Evolutionary conservation across 352 stramenopile species (phyloP), one percentile per base, ranked within the genome.

Genomic region (Globisporangium irregulare): DNA sequence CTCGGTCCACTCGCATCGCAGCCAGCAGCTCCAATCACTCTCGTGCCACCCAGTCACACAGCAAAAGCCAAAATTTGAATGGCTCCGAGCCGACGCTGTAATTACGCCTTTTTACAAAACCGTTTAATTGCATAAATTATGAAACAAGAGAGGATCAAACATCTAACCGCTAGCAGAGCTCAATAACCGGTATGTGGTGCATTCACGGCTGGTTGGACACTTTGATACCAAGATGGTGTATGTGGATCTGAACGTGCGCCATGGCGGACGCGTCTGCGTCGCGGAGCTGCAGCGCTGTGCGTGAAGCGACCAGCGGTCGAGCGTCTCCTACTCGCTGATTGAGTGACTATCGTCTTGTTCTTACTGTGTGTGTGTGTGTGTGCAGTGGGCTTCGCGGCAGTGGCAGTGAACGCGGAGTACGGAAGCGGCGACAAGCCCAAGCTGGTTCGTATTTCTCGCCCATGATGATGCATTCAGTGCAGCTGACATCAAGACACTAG

Each of bases 221-320:
- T 25, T 59, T n/a, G 27, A 59, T 9, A 48, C 38, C 1, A 43
- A 34, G 55, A 84, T 89, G 74, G 71, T 79, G 74, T 95, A 92
- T 75, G 72, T 81, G 59, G 87, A 95, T 76, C 68, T 95, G 69
- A 92, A 87, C 43, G 81, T 95, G 59, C 81, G 73, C 59, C 67
- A 73, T n/a, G 81, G 69, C 27, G 64, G 72, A 64, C 76, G 82
- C 29, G 75, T 90, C 64, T 88, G 74, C 38, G 69, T 79, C 46
- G 64, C 68, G 1, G 87, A 95, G 75, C 75, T 93, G 60, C 73
- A 87, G 59, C 77, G 81, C 69, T 73, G 87, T 95, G 72, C 55
- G 86, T 74, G 18, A 25, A 24, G 5, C 43, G 18, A 50, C 6
- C 5, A 18, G 4, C 54, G 14, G 4, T 43, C 12, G 25, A 41